These are phyloP conservation scores for Trichoderma atrobrunneum DNA, from an alignment of 2,329 filamentous ascomycete species.

Conservation along the genomic window DNA sequence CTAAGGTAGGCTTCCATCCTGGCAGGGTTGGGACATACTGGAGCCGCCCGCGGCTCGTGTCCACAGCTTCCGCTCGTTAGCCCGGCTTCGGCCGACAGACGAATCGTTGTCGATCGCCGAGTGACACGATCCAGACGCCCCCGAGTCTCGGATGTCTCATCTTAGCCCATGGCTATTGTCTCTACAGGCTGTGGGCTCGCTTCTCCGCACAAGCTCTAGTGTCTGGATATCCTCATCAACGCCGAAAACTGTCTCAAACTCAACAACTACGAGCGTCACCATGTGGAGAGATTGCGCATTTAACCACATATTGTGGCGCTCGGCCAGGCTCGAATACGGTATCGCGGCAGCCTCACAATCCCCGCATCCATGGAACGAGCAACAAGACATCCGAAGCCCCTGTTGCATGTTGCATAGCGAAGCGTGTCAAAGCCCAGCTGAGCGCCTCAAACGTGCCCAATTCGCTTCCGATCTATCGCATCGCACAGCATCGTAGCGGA, in stretches of 20 bases:
- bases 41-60: slow-evolving; percentile 6
- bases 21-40: not conserved
- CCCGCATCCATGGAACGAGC: slow-evolving; percentile 3
- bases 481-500: not conserved
- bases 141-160: not conserved
- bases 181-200: not conserved
- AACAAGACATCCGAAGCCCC: slow-evolving; percentile 18
- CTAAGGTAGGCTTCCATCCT: not conserved
- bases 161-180: not conserved
- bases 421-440: slow-evolving; percentile 1
- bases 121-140: not conserved
- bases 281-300: not conserved
- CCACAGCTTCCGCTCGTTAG: not conserved
- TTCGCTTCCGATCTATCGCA: not conserved
- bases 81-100: not conserved
- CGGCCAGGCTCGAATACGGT: not conserved
- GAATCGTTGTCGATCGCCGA: not conserved
- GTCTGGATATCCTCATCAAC: not conserved
- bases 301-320: slow-evolving; percentile 6
- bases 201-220: not conserved
- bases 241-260: not conserved
- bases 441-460: slow-evolving; percentile 14
- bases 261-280: not conserved
- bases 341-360: slow-evolving; percentile 9
- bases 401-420: slow-evolving; percentile 11